phyloP scores from a whole-genome alignment of 2,329 filamentous ascomycete species.

The Spiromastix sp. region DNA sequence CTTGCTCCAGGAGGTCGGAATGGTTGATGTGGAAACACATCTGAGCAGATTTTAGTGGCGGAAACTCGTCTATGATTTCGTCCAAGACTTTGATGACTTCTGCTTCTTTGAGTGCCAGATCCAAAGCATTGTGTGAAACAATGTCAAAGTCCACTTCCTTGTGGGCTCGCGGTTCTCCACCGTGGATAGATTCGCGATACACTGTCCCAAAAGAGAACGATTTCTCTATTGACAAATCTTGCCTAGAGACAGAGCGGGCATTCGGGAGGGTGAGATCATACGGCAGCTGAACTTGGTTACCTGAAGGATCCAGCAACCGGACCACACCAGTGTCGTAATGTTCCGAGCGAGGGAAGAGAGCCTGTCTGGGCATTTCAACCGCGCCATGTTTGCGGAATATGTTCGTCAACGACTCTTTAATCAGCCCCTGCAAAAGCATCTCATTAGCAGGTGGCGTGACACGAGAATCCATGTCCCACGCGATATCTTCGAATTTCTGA shows the following conservation, averaged over 20 bases:
- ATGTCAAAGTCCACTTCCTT: slow-evolving; percentile 96
- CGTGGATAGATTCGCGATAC: slow-evolving; percentile 67
- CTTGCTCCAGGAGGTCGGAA: slow-evolving; percentile 69
- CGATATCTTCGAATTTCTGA: slow-evolving; percentile 69
- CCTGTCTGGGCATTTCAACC: slow-evolving; percentile 63
- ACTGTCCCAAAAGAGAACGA: slow-evolving; percentile 83
- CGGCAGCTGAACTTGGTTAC: slow-evolving; percentile 85
- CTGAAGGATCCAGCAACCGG: slow-evolving; percentile 69
- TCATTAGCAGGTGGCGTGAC: slow-evolving; percentile 39
- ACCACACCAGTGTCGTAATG: slow-evolving; percentile 69
- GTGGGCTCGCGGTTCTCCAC: slow-evolving; percentile 70
- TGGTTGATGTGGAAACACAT: slow-evolving; percentile 92
- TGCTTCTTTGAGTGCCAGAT: slow-evolving; percentile 81
- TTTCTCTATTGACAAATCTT: slow-evolving; percentile 55
- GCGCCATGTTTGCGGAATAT: slow-evolving; percentile 88
- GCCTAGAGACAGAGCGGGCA: slow-evolving; percentile 67
- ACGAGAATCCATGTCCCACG: slow-evolving; percentile 61
- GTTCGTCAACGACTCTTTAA: slow-evolving; percentile 61
- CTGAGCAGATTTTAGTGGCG: slow-evolving; percentile 56
- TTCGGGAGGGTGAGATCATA: slow-evolving; percentile 87
- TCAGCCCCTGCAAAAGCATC: slow-evolving; percentile 58
- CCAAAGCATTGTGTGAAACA: slow-evolving; percentile 68
- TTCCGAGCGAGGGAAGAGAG: slow-evolving; percentile 70
- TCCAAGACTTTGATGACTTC: slow-evolving; percentile 91
- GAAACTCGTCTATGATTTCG: slow-evolving; percentile 75